Percentiles rank a stretch among this genome's conserved stretches.
Conservation (phyloP, 1,284 basidiomycete species). For the Pterula multifida region DNA sequence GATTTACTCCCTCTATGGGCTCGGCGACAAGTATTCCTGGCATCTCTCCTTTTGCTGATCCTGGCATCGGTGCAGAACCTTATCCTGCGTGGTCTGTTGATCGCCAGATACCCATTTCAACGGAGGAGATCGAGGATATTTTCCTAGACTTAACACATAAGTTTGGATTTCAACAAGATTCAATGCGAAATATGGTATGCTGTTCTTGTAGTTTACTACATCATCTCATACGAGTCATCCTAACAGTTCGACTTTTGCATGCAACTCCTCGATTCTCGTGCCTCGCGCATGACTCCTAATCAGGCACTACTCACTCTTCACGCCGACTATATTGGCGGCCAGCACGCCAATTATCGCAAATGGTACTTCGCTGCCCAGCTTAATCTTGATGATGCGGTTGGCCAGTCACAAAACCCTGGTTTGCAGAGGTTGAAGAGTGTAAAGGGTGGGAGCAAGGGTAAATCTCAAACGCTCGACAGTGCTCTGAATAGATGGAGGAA, state of each 20-base stretch:
- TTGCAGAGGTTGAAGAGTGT: conserved; percentile 82
- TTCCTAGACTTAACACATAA: conserved; percentile 98
- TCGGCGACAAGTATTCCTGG: conserved; percentile 45
- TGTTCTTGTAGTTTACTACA: not conserved
- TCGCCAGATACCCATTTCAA: conserved; percentile 91
- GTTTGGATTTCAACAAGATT: conserved; percentile 96
- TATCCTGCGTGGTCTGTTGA: conserved; percentile 95
- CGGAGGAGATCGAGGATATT: conserved; percentile 98
- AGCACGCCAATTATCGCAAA: conserved; percentile 93
- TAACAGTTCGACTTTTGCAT: conserved; percentile 91
- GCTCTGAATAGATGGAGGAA: conserved; percentile 92
- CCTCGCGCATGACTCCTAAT: conserved; percentile 97
- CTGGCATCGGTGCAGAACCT: conserved; percentile 52
- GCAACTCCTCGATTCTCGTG: conserved; percentile 92
- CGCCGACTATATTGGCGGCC: conserved; percentile 97
- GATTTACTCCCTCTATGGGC: conserved; percentile 40
- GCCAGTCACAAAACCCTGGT: conserved; percentile 88
- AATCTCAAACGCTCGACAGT: conserved; percentile 79
- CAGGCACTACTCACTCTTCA: conserved; percentile 94
- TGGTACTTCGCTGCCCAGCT: conserved; percentile 99
- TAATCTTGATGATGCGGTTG: conserved; percentile 97
- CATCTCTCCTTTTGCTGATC: conserved; percentile 47
- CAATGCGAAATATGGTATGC: conserved; percentile 80
- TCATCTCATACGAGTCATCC: not conserved
- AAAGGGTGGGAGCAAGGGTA: conserved; percentile 50